Conservation (phyloP, 306 rosid genomes). For the Begonia masoniana region DNA sequence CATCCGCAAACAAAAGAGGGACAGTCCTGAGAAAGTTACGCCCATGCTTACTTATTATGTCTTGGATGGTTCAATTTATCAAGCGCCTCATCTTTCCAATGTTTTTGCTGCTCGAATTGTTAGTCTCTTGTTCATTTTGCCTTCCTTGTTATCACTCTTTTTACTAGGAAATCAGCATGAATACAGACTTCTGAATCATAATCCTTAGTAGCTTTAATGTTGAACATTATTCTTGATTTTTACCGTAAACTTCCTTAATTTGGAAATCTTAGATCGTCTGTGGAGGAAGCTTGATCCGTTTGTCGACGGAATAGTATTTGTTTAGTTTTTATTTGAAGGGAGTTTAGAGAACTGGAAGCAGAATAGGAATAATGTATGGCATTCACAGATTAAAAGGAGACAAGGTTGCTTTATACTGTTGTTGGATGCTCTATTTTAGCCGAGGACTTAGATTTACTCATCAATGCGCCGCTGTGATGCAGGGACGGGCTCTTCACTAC, state of each 20-base stretch:
- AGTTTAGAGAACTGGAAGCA: no score
- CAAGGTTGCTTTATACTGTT: not conserved
- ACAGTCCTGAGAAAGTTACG: slow-evolving; percentile 77
- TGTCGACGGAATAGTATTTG: no score
- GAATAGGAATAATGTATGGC: no score
- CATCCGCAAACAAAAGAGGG: slow-evolving; percentile 81
- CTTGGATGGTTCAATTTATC: slow-evolving; percentile 89
- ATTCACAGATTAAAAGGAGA: no score
- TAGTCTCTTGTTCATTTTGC: slow-evolving; percentile 11
- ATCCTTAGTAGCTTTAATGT: no score
- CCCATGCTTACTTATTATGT: slow-evolving; percentile 71
- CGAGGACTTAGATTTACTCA: slow-evolving; percentile 6
- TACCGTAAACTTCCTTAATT: no score
- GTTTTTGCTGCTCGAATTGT: slow-evolving; percentile 89
- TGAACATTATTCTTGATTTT: no score
- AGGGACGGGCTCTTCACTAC: slow-evolving; percentile 79
- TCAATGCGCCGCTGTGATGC: slow-evolving; percentile 20
- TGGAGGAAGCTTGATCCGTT: no score
- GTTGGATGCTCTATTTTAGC: not conserved
- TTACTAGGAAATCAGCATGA: not conserved
- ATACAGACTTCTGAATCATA: no score
- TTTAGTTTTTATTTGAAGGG: no score
- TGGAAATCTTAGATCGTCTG: no score
- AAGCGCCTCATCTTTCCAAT: slow-evolving; percentile 82
- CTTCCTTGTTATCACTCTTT: slow-evolving; percentile 3